A percentile compares a stretch with the other conserved stretches of the same genome.
These are phyloP conservation scores for Psophocarpus tetragonolobus DNA, from an alignment of 306 rosid genomes.

Conservation along the genomic window DNA sequence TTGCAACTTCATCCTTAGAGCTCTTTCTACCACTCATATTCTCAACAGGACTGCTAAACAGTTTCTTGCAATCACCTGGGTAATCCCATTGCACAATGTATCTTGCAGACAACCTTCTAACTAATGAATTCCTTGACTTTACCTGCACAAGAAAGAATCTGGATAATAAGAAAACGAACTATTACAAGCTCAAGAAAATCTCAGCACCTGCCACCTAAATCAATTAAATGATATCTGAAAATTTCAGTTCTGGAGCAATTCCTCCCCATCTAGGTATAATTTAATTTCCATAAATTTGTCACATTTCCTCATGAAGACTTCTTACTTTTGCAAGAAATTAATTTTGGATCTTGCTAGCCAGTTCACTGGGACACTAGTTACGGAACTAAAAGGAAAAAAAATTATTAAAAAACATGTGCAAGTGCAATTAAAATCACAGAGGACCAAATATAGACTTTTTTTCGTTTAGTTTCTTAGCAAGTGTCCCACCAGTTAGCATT, in stretches of 20 bases:
- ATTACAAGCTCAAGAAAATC: neutral
- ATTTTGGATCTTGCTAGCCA: no score
- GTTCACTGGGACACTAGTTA: no score
- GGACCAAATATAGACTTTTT: no score
- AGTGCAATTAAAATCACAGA: no score
- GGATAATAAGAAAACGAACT: neutral
- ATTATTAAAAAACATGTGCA: no score
- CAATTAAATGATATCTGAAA: neutral
- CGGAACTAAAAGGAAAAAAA: no score
- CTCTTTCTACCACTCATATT: conserved; percentile 32
- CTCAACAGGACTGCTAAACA: conserved; percentile 45
- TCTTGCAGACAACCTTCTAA: conserved; percentile 52
- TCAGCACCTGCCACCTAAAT: neutral
- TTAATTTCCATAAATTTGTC: neutral
- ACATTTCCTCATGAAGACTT: conserved; percentile 3
- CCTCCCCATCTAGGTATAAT: conserved; percentile 5
- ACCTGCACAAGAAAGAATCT: conserved; percentile 35
- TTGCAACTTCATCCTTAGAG: conserved; percentile 30
- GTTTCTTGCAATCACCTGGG: conserved; percentile 50
- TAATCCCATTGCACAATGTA: conserved; percentile 51
- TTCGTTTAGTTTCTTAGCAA: no score
- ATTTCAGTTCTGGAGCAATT: conserved; percentile 20
- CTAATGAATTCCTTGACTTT: conserved; percentile 38
- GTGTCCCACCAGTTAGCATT: no score
- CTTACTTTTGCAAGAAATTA: neutral